phyloP scores from a whole-genome alignment of 495 filamentous ascomycete genomes.

The Rostrohypoxylon terebratum region DNA sequence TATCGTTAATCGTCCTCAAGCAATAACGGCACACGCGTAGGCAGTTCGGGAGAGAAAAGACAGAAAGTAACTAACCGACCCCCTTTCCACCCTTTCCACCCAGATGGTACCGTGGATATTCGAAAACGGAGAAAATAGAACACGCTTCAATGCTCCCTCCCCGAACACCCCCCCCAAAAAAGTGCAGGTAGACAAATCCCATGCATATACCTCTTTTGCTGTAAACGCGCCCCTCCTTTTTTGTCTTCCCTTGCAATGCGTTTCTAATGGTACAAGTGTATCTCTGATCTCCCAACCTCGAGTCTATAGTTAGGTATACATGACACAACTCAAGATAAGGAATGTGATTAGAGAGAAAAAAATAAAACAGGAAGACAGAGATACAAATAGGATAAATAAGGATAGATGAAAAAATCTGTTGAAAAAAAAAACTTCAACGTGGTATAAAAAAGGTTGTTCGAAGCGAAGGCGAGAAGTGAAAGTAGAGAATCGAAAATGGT shows the following conservation, averaged over 20 bases:
- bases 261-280: conserved; percentile 42
- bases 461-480: conserved; percentile 7
- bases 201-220: conserved; percentile 18
- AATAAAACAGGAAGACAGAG: conserved; percentile 2
- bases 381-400: conserved; percentile 16
- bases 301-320: conserved; percentile 39
- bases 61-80: background rate
- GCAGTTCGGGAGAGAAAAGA: conserved; percentile 21
- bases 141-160: conserved; percentile 3
- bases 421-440: conserved; percentile 29
- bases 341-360: conserved; percentile 10
- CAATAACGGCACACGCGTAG: background rate
- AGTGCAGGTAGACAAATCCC: conserved; percentile 19
- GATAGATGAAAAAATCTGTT: conserved; percentile 27
- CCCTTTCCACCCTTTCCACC: no score
- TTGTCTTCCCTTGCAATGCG: conserved; percentile 38
- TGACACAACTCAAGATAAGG: conserved; percentile 19
- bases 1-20: conserved; percentile 31
- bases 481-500: conserved; percentile 16
- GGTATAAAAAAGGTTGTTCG: conserved; percentile 23
- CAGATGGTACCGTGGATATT: conserved; percentile 4
- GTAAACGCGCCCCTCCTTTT: conserved; percentile 27
- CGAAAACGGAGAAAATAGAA: conserved; percentile 15
- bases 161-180: conserved; percentile 32
- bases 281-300: conserved; percentile 21